phyloP scores from a whole-genome alignment of 2,329 filamentous ascomycete genomes.

The Aspergillus carbonarius region DNA sequence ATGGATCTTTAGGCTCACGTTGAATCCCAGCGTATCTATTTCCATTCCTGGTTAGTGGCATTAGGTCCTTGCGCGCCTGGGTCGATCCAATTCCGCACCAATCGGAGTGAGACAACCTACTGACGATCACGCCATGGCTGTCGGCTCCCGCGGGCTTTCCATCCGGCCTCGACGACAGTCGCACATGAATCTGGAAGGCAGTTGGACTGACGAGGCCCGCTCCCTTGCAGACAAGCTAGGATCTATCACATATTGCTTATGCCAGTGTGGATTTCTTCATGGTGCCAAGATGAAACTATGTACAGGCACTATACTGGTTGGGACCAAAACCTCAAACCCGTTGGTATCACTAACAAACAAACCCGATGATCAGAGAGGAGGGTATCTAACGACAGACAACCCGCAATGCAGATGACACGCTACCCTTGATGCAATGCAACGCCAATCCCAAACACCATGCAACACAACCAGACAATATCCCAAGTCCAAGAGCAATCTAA shows the following conservation, averaged over 20 bases:
- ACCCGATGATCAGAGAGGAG: too few species aligned
- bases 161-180: too few species aligned
- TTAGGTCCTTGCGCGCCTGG: background rate
- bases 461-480: background rate
- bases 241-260: too few species aligned
- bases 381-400: background rate
- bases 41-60: background rate
- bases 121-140: background rate
- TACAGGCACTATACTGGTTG: too few species aligned
- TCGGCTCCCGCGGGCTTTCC: too few species aligned
- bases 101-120: background rate
- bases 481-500: slow-evolving; percentile 12
- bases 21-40: background rate
- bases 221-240: too few species aligned
- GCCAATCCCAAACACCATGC: background rate
- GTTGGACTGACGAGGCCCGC: too few species aligned
- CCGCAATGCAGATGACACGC: background rate
- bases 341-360: too few species aligned
- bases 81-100: background rate
- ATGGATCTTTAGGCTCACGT: background rate
- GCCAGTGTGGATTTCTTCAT: too few species aligned
- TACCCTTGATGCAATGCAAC: background rate
- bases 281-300: too few species aligned
- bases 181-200: too few species aligned
- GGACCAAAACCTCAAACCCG: background rate